Percentiles rank a stretch among this genome's conserved stretches.
These are phyloP conservation scores for Botrytis tulipae DNA, from an alignment of 2,329 filamentous ascomycete species.

Conservation along the genomic window DNA sequence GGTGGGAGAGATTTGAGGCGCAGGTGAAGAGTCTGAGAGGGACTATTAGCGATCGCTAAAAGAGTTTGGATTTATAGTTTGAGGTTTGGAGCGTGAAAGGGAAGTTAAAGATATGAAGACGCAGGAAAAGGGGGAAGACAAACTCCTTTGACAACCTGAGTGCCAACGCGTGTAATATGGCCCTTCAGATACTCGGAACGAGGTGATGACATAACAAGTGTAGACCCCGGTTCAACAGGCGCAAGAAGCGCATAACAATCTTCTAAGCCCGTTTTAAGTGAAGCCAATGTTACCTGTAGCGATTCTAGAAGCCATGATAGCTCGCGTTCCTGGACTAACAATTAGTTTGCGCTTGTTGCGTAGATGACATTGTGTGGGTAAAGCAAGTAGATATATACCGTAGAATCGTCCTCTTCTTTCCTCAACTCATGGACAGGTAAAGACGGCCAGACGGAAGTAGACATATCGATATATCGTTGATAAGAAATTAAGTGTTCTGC, in stretches of 20 bases:
- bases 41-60: background rate
- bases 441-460: slow-evolving; percentile 35
- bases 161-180: slow-evolving; percentile 83
- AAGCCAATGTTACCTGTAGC: slow-evolving; percentile 38
- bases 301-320: slow-evolving; percentile 40
- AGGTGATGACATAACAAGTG: slow-evolving; percentile 82
- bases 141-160: slow-evolving; percentile 88
- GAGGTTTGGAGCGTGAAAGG: background rate
- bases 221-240: slow-evolving; percentile 80
- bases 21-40: slow-evolving; percentile 66
- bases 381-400: slow-evolving; percentile 24
- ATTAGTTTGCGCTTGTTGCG: background rate
- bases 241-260: slow-evolving; percentile 83
- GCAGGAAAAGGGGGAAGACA: slow-evolving; percentile 39
- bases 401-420: slow-evolving; percentile 37
- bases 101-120: background rate
- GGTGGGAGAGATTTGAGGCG: slow-evolving; percentile 66
- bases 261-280: slow-evolving; percentile 33
- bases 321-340: slow-evolving; percentile 33
- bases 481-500: background rate
- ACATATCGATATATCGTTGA: slow-evolving; percentile 23
- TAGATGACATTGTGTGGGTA: background rate
- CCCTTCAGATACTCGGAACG: slow-evolving; percentile 91
- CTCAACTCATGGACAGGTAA: slow-evolving; percentile 31
- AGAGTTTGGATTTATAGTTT: background rate